A percentile compares a stretch with the other conserved stretches of the same genome.
phyloP scores from a whole-genome alignment of 805 yeast genomes.

The Metschnikowia henanensis region DNA sequence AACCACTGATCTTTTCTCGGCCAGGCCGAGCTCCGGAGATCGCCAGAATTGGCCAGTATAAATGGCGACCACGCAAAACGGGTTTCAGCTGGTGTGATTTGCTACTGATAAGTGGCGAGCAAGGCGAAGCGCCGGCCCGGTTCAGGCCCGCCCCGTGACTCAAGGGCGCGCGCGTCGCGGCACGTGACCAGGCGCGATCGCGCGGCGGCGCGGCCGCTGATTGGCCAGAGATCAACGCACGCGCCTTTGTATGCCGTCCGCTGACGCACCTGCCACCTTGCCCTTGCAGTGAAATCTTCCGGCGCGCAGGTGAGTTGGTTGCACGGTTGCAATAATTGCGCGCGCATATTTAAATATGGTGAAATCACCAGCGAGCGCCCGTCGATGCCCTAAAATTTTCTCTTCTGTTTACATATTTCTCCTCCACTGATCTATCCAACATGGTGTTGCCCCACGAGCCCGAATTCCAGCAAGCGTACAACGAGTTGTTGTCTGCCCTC shows the following conservation, averaged over 20 bases:
- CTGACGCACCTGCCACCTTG: neutral
- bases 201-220: neutral
- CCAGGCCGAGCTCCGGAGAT: neutral
- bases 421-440: slow-evolving; percentile 12
- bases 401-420: neutral
- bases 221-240: slow-evolving; percentile 18
- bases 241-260: slow-evolving; percentile 1
- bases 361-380: neutral
- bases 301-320: too few species aligned
- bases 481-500: slow-evolving; percentile 86
- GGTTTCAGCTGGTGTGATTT: slow-evolving; percentile 8
- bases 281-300: neutral
- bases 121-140: slow-evolving; percentile 9
- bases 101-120: slow-evolving; percentile 12
- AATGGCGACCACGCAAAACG: neutral
- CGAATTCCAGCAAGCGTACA: slow-evolving; percentile 98
- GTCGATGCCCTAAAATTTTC: neutral
- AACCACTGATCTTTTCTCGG: too few species aligned
- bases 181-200: too few species aligned
- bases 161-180: slow-evolving; percentile 4
- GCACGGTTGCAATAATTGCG: too few species aligned
- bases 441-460: slow-evolving; percentile 92
- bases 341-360: neutral
- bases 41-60: too few species aligned
- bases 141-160: slow-evolving; percentile 16